Evolutionary conservation across 768 basidiomycete species (phyloP), one percentile per base, ranked within the genome.

Genomic region (Phallus indusiatus): DNA sequence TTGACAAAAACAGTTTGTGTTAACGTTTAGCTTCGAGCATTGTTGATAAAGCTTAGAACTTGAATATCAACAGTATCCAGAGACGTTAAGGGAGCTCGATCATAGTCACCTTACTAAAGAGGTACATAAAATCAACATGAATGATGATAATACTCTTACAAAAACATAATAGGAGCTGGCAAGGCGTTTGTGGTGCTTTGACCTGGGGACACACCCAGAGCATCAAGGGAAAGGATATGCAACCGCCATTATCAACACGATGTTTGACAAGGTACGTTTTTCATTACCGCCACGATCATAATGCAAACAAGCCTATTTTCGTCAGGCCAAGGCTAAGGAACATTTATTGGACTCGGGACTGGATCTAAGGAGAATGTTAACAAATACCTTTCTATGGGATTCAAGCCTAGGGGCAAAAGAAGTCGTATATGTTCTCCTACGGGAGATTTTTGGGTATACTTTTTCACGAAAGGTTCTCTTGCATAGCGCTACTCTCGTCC

Each of bases 151-250:
- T 7, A 28, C 28, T 28, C 28, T 28, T 28, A 28, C 28, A 28
- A 28, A 28, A 7, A 3, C 28, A 28, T 28, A 28, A 28, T 28
- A 51, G 50, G 50, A 51, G 34, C 1, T 20, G 1, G 50, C 16
- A 18, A 51, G 9, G 18, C 50, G 50, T 18, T 51, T 16, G 50
- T 51, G 50, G 50, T 51, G 50, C 18, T 20, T 16, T 33, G 34
- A 51, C 18, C 34, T 51, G 12, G 50, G 22, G 7, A 51, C 50
- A 51, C 22, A 11, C 34, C 18, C 50, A 20, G 16, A 18, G 12
- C 50, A 51, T 51, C 22, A 51, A 51, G 50, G 50, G 11, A 51
- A 51, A 51, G 50, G 50, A 51, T 51, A 51, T 20, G 50, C 50
- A 22, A 51, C 50, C 34, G 50, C 50, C 7, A 22, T 51, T 51